Conservation (phyloP, 306 rosid genomes). For the Quillaja saponaria region DNA sequence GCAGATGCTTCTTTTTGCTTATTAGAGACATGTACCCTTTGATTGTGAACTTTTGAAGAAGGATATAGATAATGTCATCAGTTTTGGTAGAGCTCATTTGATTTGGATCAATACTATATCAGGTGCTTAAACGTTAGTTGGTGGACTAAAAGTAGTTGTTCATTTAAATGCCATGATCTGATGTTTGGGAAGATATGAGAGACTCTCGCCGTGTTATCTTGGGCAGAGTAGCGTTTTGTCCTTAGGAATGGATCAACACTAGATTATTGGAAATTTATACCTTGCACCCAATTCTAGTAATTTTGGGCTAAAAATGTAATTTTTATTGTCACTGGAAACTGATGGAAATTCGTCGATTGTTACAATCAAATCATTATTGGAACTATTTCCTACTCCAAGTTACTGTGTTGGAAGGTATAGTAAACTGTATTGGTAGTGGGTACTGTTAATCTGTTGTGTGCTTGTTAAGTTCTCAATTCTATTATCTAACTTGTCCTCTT, state of each 20-base stretch:
- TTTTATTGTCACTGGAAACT: background rate
- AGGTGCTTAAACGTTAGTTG: background rate
- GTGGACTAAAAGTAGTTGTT: too few species aligned
- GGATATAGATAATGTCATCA: background rate
- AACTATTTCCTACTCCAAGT: conserved; percentile 18
- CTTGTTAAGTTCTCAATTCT: too few species aligned
- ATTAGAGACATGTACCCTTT: too few species aligned
- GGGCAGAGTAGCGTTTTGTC: background rate
- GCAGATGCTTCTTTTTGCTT: too few species aligned
- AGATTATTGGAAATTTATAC: background rate
- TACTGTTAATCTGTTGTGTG: too few species aligned
- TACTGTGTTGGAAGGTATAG: too few species aligned
- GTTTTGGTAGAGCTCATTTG: background rate
- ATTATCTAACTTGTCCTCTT: too few species aligned
- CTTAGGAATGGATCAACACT: conserved; percentile 1
- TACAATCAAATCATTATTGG: background rate
- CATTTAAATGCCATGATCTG: background rate
- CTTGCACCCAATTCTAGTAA: background rate
- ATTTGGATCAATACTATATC: background rate
- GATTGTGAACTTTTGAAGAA: background rate
- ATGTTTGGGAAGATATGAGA: background rate
- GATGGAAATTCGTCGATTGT: background rate
- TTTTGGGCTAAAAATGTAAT: background rate
- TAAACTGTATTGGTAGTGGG: too few species aligned
- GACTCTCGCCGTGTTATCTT: background rate